Conservation (phyloP, 192 early-diverging fungal genomes). For the Phlyctochytrium arcticum region DNA sequence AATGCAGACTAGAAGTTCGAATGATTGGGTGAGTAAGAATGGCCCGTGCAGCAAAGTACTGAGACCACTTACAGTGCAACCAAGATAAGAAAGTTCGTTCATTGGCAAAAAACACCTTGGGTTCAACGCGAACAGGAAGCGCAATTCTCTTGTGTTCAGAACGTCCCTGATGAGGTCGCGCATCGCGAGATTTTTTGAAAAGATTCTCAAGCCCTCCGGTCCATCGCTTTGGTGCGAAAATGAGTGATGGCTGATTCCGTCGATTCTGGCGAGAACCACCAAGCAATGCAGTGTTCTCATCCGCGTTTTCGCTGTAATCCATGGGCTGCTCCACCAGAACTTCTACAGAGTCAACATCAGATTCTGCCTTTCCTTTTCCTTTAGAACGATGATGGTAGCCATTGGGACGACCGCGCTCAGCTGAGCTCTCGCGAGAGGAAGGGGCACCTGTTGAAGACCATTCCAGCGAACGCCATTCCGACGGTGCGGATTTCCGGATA, state of each 20-base stretch:
- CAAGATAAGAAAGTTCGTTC: conserved; percentile 82
- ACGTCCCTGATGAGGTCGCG: background rate
- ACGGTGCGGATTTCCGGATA: conserved; percentile 73
- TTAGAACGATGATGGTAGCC: background rate
- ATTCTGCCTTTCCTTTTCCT: background rate
- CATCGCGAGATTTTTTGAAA: conserved; percentile 9
- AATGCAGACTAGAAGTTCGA: conserved; percentile 41
- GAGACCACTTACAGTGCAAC: conserved; percentile 62
- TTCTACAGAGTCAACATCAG: conserved; percentile 18
- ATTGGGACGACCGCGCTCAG: conserved; percentile 6
- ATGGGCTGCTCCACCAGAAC: conserved; percentile 13
- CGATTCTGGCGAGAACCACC: background rate
- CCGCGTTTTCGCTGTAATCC: conserved; percentile 17
- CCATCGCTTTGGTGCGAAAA: too few species aligned
- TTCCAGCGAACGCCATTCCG: conserved; percentile 21
- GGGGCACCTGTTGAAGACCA: conserved; percentile 14
- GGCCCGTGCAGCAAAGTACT: background rate
- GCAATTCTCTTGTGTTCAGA: conserved; percentile 30
- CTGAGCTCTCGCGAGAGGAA: conserved; percentile 8
- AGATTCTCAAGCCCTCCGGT: conserved; percentile 12
- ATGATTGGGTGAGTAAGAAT: background rate
- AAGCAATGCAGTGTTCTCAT: conserved; percentile 23
- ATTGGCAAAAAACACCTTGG: conserved; percentile 85
- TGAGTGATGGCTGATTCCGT: background rate
- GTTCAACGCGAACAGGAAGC: conserved; percentile 66